A percentile compares a stretch with the other conserved stretches of the same genome.
Evolutionary conservation across 2,329 filamentous ascomycete species (phyloP).

Genomic region (Arthrobotrys conoides): DNA sequence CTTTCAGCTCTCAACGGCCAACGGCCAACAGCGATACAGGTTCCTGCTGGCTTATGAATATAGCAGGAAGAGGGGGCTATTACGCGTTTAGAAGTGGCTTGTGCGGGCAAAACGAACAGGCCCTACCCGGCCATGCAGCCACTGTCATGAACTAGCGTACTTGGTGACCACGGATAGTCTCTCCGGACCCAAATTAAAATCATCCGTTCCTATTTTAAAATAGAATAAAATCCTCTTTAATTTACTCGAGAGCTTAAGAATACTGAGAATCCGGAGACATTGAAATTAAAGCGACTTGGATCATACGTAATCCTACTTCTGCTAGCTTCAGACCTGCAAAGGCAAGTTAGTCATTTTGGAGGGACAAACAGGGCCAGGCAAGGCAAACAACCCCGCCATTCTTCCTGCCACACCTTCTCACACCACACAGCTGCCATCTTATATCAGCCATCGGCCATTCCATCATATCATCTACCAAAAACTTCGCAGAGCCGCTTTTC

Average conservation of each 20-base stretch:
- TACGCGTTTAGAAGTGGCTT: conserved; percentile 57
- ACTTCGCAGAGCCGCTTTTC: conserved; percentile 33
- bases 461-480: conserved; percentile 16
- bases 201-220: conserved; percentile 5
- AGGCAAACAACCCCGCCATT: conserved; percentile 58
- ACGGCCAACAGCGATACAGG: background rate
- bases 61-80: conserved; percentile 18
- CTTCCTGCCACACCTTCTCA: conserved; percentile 53
- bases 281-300: background rate
- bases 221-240: background rate
- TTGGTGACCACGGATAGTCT: conserved; percentile 12
- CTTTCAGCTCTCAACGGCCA: background rate
- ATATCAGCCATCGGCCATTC: conserved; percentile 44
- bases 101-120: conserved; percentile 34
- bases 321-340: background rate
- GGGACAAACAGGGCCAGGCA: conserved; percentile 43
- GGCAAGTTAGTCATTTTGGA: conserved; percentile 20
- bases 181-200: conserved; percentile 3
- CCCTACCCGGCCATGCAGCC: background rate
- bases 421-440: conserved; percentile 21
- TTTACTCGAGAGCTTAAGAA: background rate
- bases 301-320: conserved; percentile 36
- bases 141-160: conserved; percentile 1
- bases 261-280: background rate
- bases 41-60: background rate